Evolutionary conservation across 2,329 filamentous ascomycete species (phyloP).

Genomic region (Phialophora tarda): DNA sequence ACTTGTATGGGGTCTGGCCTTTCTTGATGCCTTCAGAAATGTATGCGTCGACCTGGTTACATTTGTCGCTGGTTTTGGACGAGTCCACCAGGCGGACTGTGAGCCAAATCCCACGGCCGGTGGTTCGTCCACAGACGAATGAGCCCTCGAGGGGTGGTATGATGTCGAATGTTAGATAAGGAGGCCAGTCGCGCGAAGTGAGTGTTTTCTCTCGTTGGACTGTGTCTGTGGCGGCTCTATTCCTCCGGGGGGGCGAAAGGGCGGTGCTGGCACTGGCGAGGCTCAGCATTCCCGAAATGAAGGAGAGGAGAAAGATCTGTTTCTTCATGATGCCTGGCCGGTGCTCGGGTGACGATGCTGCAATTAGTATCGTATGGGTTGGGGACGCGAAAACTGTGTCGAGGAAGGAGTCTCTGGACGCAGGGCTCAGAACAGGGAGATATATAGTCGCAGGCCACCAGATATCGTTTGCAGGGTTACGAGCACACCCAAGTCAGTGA

Average conservation of each 20-base stretch:
- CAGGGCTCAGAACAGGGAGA: background rate
- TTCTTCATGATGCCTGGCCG: background rate
- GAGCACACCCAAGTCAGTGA: background rate
- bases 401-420: background rate
- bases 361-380: background rate
- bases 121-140: background rate
- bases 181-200: background rate
- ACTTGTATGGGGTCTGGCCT: background rate
- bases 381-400: background rate
- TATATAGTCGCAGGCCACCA: background rate
- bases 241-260: background rate
- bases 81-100: background rate
- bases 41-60: background rate
- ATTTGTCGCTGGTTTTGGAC: background rate
- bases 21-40: conserved; percentile 1
- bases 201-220: background rate
- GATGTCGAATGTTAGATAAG: background rate
- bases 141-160: background rate
- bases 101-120: background rate
- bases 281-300: background rate
- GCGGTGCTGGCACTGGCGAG: background rate
- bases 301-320: background rate
- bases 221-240: background rate
- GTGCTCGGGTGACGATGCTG: background rate
- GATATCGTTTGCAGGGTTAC: background rate